A percentile compares a stretch with the other conserved stretches of the same genome.
phyloP scores from a whole-genome alignment of 2,329 filamentous ascomycete genomes.

The Fusarium sp. region DNA sequence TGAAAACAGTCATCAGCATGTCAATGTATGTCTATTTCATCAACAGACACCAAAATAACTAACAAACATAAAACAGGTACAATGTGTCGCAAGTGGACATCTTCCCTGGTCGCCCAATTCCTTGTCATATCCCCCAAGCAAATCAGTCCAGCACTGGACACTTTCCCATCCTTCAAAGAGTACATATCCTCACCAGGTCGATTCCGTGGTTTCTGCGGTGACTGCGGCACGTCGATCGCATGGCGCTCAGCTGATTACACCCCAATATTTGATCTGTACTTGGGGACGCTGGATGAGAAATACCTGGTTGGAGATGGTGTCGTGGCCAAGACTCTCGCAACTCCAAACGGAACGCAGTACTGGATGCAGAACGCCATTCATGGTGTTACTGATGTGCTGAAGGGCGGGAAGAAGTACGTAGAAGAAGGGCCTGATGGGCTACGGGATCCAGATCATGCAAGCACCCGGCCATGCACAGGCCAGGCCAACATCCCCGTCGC shows the following conservation, averaged over 20 bases:
- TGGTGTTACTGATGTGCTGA: slow-evolving; percentile 15
- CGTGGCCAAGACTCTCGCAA: background rate
- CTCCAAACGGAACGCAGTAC: slow-evolving; percentile 22
- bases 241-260: slow-evolving; percentile 21
- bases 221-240: slow-evolving; percentile 11
- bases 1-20: slow-evolving; percentile 13
- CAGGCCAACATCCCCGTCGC: too few relatives aligned
- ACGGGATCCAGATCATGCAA: too few relatives aligned
- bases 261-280: slow-evolving; percentile 16
- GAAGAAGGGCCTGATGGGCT: slow-evolving; percentile 57
- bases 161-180: slow-evolving; percentile 9
- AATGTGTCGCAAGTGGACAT: slow-evolving; percentile 31
- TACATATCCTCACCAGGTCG: slow-evolving; percentile 11
- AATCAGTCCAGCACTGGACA: background rate
- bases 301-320: background rate
- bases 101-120: slow-evolving; percentile 21
- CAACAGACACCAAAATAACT: background rate
- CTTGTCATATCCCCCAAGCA: slow-evolving; percentile 12
- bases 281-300: slow-evolving; percentile 25
- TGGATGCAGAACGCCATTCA: slow-evolving; percentile 18
- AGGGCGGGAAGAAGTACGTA: slow-evolving; percentile 12
- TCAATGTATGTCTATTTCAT: slow-evolving; percentile 1
- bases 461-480: too few relatives aligned
- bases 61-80: slow-evolving; percentile 8
- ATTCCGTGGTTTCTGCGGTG: slow-evolving; percentile 17